Conservation (phyloP, 768 basidiomycete genomes). For the Phanerochaete sordida region DNA sequence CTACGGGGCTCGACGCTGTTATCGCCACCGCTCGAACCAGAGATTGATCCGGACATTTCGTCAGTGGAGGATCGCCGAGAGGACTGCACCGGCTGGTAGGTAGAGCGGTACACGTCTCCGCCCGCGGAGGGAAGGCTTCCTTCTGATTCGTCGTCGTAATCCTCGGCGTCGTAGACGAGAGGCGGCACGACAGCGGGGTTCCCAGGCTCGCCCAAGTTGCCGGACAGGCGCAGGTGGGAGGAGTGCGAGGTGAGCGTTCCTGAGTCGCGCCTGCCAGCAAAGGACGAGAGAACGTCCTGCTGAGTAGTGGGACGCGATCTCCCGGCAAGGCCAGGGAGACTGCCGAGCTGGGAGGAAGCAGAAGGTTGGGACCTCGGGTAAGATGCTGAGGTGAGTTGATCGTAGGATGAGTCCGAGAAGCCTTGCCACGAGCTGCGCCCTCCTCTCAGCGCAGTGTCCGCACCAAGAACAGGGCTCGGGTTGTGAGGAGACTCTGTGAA, state of each 20-base stretch:
- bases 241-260: slow-evolving; percentile 15
- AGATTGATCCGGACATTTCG: slow-evolving; percentile 9
- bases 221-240: slow-evolving; percentile 14
- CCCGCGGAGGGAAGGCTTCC: slow-evolving; percentile 24
- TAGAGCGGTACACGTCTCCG: slow-evolving; percentile 21
- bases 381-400: slow-evolving; percentile 3
- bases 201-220: slow-evolving; percentile 23
- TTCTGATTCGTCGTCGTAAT: slow-evolving; percentile 28
- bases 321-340: not conserved
- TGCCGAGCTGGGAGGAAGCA: not conserved
- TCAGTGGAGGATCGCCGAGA: slow-evolving; percentile 6
- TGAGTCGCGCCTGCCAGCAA: slow-evolving; percentile 6
- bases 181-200: slow-evolving; percentile 25
- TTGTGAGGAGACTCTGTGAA: slow-evolving; percentile 2
- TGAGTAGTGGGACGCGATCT: slow-evolving; percentile 1
- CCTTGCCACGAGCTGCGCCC: slow-evolving; percentile 8
- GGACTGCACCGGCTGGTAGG: slow-evolving; percentile 13
- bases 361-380: slow-evolving; percentile 1
- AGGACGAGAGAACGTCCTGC: slow-evolving; percentile 3
- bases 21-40: slow-evolving; percentile 3
- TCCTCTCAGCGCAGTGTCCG: not conserved
- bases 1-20: slow-evolving; percentile 11
- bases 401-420: slow-evolving; percentile 6
- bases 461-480: not conserved
- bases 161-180: slow-evolving; percentile 25